Evolutionary conservation across 2,329 filamentous ascomycete species (phyloP).

Genomic region (Stemphylium lycopersici): DNA sequence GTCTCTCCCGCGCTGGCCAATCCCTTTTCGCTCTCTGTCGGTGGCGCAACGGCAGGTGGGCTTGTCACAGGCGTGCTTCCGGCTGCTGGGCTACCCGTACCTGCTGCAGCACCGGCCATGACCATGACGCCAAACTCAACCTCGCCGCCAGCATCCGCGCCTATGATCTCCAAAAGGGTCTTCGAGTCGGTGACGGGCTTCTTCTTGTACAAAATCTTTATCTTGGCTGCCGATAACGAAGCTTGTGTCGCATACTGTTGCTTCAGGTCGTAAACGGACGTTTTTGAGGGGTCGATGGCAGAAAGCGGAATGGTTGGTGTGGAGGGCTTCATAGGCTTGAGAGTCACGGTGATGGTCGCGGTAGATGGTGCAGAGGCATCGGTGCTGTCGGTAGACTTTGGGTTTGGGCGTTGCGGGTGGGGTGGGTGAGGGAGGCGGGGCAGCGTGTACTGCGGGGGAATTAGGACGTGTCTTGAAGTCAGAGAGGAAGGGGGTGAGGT

Average conservation of each 20-base stretch:
- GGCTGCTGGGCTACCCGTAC: conserved; percentile 43
- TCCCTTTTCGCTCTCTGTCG: conserved; percentile 59
- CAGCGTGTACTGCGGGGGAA: conserved; percentile 67
- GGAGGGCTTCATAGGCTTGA: conserved; percentile 72
- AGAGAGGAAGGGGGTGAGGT: conserved; percentile 26
- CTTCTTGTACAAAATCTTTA: conserved; percentile 85
- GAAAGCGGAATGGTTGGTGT: conserved; percentile 71
- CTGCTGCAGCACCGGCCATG: conserved; percentile 65
- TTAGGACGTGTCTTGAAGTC: conserved; percentile 10
- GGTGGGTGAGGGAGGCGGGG: conserved; percentile 66
- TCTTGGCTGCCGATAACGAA: conserved; percentile 67
- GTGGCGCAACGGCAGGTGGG: conserved; percentile 57
- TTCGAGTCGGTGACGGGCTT: conserved; percentile 83
- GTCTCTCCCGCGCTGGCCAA: conserved; percentile 20
- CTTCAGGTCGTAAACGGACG: conserved; percentile 81
- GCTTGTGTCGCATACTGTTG: conserved; percentile 68
- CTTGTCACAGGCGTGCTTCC: conserved; percentile 54
- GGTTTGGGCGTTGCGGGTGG: conserved; percentile 56
- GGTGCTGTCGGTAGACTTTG: conserved; percentile 55
- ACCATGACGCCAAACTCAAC: conserved; percentile 90
- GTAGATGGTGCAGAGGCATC: conserved; percentile 26
- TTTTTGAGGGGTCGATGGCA: conserved; percentile 65
- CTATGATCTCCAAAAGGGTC: conserved; percentile 73
- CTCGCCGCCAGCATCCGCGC: conserved; percentile 58
- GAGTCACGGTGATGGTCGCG: conserved; percentile 61